Base-by-base conservation (phyloP, 257 asterid genomes). In the Solanum pimpinellifolium region DNA sequence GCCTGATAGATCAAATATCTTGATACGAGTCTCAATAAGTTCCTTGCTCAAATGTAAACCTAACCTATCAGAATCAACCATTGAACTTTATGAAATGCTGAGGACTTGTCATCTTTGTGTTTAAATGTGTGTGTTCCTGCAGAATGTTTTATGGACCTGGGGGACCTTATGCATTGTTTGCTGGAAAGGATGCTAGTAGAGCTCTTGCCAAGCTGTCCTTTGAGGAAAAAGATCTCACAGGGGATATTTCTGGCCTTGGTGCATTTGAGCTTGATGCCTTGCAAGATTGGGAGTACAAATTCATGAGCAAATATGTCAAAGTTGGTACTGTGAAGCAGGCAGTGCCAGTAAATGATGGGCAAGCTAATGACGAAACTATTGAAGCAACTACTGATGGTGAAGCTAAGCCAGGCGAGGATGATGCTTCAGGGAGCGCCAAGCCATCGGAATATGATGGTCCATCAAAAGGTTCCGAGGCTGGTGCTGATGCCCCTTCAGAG, bases 221-320 rank as follows among this genome's bases (percentile, higher is more conserved):
- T 9, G 98, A 96, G 56, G 97, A 92, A 8, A 96, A 93, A 89
- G 98, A 94, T 83, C 97, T 95, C 12, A 94, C 91, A 1, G 95
- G 98, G 18, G 97, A 96, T 83, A 86, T 94, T 29, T 90, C 95
- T 3, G 99, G 98, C 14, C 95, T 97, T 49, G 98, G 99, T 16
- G 93, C 91, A 59, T 97, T 95, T 46, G 99, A 97, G 93, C 96
- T 97, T 13, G 99, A 97, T 76, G 98, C 98, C 33, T 84, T 97
- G 27, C 98, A 94, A 90, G 98, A 95, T 88, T 95, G 98, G 99
- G 99, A 96, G 60, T 94, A 94, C 94, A 96, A 95, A 93, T 95
- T 96, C 92, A 95, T 94, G 99, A 91, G 98, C 98, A 97, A 97
- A 90, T 97, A 97, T 47, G 98, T 95, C 72, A 97, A 97, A 93